Conservation (phyloP, 306 rosid genomes). For the Arachis hypogaea region DNA sequence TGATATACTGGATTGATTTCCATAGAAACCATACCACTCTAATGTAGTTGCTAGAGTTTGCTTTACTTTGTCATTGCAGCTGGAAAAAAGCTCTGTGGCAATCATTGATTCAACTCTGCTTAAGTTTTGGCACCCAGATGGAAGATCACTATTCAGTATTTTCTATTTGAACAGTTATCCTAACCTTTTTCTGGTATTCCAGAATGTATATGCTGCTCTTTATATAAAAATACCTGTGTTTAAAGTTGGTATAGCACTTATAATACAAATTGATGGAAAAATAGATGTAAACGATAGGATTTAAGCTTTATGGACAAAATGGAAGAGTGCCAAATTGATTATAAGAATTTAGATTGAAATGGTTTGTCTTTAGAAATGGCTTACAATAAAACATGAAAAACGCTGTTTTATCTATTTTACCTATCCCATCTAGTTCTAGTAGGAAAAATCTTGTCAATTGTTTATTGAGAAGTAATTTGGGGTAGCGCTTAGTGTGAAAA, state of each 20-base stretch:
- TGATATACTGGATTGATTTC: constrained; percentile 29
- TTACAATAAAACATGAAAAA: not conserved
- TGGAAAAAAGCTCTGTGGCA: not conserved
- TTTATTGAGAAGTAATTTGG: not conserved
- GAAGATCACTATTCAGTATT: not conserved
- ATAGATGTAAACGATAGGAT: not conserved
- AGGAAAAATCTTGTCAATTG: not conserved
- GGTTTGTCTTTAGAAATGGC: not conserved
- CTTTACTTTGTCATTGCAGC: not conserved
- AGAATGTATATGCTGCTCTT: not conserved
- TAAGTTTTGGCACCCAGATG: constrained; percentile 4
- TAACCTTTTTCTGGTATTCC: not conserved
- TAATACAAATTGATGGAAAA: not conserved
- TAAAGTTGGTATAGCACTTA: not conserved
- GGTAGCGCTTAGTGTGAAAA: not conserved
- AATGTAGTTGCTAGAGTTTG: constrained; percentile 22
- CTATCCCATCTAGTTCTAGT: not conserved
- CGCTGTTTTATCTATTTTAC: not conserved
- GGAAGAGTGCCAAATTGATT: not conserved
- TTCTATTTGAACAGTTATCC: not conserved
- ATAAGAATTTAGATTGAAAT: not conserved
- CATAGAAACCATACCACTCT: not conserved
- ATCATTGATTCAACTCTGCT: not conserved
- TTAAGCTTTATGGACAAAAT: not conserved
- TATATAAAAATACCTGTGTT: not conserved